Percentiles rank a stretch among this genome's conserved stretches.
These are phyloP conservation scores for Claviceps fusiformis DNA, from an alignment of 2,329 filamentous ascomycete species.

Conservation along the genomic window DNA sequence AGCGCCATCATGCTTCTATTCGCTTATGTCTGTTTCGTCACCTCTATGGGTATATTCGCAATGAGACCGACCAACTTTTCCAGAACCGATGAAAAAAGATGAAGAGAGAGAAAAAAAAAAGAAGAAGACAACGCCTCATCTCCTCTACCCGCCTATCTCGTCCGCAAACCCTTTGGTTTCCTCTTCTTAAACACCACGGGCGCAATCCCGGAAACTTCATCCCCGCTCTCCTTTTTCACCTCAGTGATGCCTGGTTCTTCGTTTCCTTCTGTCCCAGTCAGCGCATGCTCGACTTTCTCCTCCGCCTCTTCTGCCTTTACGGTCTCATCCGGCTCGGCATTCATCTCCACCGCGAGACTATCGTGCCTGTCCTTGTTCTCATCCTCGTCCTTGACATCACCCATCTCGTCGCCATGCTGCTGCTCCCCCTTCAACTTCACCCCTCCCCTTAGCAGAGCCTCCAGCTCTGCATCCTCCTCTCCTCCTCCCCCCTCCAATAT, in stretches of 20 bases:
- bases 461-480: slow-evolving; percentile 41
- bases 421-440: slow-evolving; percentile 12
- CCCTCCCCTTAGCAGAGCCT: slow-evolving; percentile 39
- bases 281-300: slow-evolving; percentile 21
- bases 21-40: too few species aligned
- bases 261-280: slow-evolving; percentile 13
- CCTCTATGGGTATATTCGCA: too few species aligned
- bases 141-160: slow-evolving; percentile 29
- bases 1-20: too few species aligned
- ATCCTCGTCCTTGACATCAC: slow-evolving; percentile 3
- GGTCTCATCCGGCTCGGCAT: too few species aligned
- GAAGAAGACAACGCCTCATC: not conserved
- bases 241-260: too few species aligned
- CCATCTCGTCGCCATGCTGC: slow-evolving; percentile 22
- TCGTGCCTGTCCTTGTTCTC: slow-evolving; percentile 1
- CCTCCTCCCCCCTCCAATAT: slow-evolving; percentile 23
- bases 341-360: not conserved
- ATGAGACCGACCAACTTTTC: too few species aligned
- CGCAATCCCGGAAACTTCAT: slow-evolving; percentile 13
- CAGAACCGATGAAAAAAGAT: too few species aligned
- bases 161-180: slow-evolving; percentile 52
- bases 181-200: slow-evolving; percentile 68
- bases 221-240: slow-evolving; percentile 18
- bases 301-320: slow-evolving; percentile 2
- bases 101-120: not conserved